Evolutionary conservation across 1,139 yeast species (phyloP), one percentile per base, ranked within the genome.

Genomic region (Pichia cactophila): DNA sequence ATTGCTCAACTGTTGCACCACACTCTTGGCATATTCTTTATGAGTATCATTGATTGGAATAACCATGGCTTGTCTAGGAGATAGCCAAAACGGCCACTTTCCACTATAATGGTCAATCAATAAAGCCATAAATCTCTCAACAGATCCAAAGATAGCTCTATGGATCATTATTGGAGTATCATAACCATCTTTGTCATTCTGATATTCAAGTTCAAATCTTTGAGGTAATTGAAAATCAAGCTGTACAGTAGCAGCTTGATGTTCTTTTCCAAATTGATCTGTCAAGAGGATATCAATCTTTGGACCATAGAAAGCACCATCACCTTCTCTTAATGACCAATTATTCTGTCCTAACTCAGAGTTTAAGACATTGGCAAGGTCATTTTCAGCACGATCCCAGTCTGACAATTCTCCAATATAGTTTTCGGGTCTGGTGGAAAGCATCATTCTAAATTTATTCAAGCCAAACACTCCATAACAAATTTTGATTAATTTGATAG

Each of bases 281-380:
- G 89, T 81, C 63, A 92, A 83, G 80, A 84, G 81, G 61, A 92
- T 84, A 72, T 92, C 98, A 64, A 92, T 92, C 78, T 92, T 92
- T 61, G 98, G 98, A 53, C 98, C 98, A 69, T 92, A 92, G 75
- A 92, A 92, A 41, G 98, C 98, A 68, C 98, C 98, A 67, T 92
- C 97, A 63, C 95, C 97, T 52, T 88, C 90, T 70, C 90, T 88
- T 59, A 90, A 70, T 63, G 83, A 86, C 97, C 97, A 92, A 52
- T 80, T 74, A 3, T 47, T 48, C 6, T 42, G 26, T 56, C 87
- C 89, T 56, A 86, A 81, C 74, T 89, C 89, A 51, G 74, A 73
- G 67, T 85, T 77, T 61, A 89, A 75, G 42, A 95, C 94, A 51
- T 72, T 69, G 62, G 80, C 86, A 63, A 92, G 78, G 64, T 81